Conservation (phyloP, 345 rosid genomes). For the Combretum micranthum region DNA sequence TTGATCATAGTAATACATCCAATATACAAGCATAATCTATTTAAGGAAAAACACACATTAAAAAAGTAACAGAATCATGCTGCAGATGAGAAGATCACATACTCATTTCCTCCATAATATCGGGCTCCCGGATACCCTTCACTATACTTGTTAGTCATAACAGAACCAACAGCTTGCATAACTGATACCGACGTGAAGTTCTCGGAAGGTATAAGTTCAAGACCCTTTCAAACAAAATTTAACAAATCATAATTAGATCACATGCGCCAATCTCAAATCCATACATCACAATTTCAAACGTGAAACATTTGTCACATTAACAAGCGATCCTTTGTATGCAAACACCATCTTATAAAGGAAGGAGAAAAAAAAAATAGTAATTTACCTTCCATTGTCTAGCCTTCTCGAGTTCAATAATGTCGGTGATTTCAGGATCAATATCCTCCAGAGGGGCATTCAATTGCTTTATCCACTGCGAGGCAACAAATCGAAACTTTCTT, state of each 20-base stretch:
- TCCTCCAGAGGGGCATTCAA: conserved; percentile 73
- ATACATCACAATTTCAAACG: not conserved
- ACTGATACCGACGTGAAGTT: conserved; percentile 90
- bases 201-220: conserved; percentile 93
- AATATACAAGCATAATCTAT: too few species aligned
- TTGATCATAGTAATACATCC: too few species aligned
- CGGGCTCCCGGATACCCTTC: conserved; percentile 98
- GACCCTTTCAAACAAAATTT: conserved; percentile 41
- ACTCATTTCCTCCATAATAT: conserved; percentile 97
- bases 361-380: not conserved
- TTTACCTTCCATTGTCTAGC: conserved; percentile 99
- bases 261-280: not conserved
- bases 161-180: conserved; percentile 97
- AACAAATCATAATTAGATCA: not conserved
- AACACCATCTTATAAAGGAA: not conserved
- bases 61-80: not conserved
- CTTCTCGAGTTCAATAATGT: conserved; percentile 90
- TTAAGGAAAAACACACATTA: not conserved
- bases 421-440: conserved; percentile 80
- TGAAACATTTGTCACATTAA: not conserved
- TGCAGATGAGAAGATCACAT: conserved; percentile 14
- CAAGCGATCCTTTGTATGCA: not conserved
- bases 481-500: conserved; percentile 4
- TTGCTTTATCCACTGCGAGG: conserved; percentile 73
- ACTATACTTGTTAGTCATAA: conserved; percentile 93